Conservation (phyloP, 345 rosid genomes). For the Bruguiera sexangula region DNA sequence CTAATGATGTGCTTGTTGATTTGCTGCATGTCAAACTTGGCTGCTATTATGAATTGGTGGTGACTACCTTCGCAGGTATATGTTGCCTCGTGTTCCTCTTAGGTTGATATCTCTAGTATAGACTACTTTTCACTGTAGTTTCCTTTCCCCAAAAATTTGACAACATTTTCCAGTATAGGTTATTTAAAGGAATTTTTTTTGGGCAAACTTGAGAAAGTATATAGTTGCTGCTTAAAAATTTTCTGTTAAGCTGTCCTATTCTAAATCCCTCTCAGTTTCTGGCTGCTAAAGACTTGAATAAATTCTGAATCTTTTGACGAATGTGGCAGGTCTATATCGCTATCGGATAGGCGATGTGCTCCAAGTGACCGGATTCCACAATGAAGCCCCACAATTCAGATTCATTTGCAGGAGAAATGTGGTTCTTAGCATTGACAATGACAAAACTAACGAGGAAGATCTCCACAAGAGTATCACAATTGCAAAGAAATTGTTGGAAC, state of each 20-base stretch:
- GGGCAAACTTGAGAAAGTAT: background rate
- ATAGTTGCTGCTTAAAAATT: background rate
- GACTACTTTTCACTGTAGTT: too few species aligned
- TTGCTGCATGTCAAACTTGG: slow-evolving; percentile 49
- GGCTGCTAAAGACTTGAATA: background rate
- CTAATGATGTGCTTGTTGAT: slow-evolving; percentile 43
- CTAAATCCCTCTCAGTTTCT: background rate
- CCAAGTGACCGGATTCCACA: slow-evolving; percentile 57
- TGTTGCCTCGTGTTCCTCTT: too few species aligned
- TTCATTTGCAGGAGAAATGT: slow-evolving; percentile 67
- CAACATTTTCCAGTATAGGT: too few species aligned
- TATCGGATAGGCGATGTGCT: slow-evolving; percentile 66
- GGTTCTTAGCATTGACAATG: slow-evolving; percentile 59
- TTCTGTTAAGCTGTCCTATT: background rate
- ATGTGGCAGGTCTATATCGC: slow-evolving; percentile 45
- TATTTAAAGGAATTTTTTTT: too few species aligned
- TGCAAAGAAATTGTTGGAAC: slow-evolving; percentile 52
- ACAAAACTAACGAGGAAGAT: slow-evolving; percentile 66
- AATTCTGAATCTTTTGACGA: background rate
- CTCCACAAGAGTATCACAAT: slow-evolving; percentile 49
- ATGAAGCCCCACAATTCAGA: slow-evolving; percentile 57
- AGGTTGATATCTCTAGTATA: too few species aligned
- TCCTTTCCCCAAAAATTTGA: too few species aligned
- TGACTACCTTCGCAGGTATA: slow-evolving; percentile 60
- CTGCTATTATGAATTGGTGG: slow-evolving; percentile 56